Base-by-base conservation (phyloP, 2,329 filamentous ascomycete species). In the Claviceps maximensis region DNA sequence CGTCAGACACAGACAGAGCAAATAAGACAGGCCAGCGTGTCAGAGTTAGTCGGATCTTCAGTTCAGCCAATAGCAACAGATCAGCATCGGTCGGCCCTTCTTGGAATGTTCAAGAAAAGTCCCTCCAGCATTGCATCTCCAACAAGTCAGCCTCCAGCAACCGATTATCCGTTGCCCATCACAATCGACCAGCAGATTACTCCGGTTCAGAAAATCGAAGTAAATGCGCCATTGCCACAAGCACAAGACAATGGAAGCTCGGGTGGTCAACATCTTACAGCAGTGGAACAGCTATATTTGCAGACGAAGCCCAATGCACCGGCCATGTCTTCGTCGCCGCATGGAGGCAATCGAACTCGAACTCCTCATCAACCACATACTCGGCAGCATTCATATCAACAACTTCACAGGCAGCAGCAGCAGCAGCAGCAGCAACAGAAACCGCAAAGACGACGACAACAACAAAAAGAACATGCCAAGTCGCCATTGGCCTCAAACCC, bases 81-180 rank as follows among this genome's bases (percentile, higher is more conserved):
- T 29, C 58, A 63, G 47, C 76, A 80, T 56, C 73, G 75, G 23
- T 73, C 70, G 19, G 68, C 73, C 8, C 65, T 80, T 21, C 65
- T 80, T 15, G 73, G 69, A 23, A 77, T 80, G 68, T 79, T 82
- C 64, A 79, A 77, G 55, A 72, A 72, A 56, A 57, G 63, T 57
- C 54, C 55, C 4, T 3, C 53, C 17, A 23, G 29, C 41, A 23
- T 40, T 12, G 52, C 47, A 47, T 44, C 42, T 8, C 25, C 15
- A 53, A 54, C 23, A 53, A 53, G 25, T 12, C 49, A 21, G n/a
- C 7, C n/a, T 36, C 5, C 33, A 17, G 8, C 31, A 17, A 21
- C 49, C 3, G 33, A 27, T 25, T 15, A 23, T 29, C 44, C 33
- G 25, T 40, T 27, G 17, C 25, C 19, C 41, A 41, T 13, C 36